These are phyloP conservation scores for Cytospora piceae DNA, from an alignment of 2,329 filamentous ascomycete genomes.

Conservation along the genomic window DNA sequence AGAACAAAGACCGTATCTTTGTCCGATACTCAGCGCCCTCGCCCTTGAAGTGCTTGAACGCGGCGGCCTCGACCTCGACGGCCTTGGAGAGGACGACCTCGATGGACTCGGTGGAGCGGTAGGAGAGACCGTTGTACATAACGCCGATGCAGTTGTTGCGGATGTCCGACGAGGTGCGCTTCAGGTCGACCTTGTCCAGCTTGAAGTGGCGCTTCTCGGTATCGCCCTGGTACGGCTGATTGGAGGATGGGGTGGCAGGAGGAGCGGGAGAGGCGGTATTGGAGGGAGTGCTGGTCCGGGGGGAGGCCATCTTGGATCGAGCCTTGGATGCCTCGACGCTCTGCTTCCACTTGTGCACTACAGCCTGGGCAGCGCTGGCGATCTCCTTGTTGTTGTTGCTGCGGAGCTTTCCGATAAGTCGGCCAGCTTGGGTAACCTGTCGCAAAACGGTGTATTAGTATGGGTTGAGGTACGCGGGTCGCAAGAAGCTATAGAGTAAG, in stretches of 20 bases:
- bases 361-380: conserved; percentile 73
- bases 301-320: conserved; percentile 46
- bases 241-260: conserved; percentile 37
- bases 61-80: conserved; percentile 82
- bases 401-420: conserved; percentile 81
- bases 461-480: neutral
- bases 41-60: conserved; percentile 69
- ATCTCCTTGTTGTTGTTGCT: conserved; percentile 81
- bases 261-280: conserved; percentile 58
- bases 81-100: conserved; percentile 73
- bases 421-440: conserved; percentile 84
- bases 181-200: conserved; percentile 77
- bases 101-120: conserved; percentile 70
- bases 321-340: conserved; percentile 69
- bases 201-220: conserved; percentile 82
- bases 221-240: conserved; percentile 61
- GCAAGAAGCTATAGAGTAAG: neutral
- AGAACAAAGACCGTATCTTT: conserved; percentile 90
- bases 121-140: conserved; percentile 87
- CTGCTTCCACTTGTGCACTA: conserved; percentile 87
- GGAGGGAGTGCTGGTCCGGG: conserved; percentile 50
- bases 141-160: conserved; percentile 88
- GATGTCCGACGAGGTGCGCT: conserved; percentile 71
- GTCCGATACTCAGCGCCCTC: conserved; percentile 77
- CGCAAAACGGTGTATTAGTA: conserved; percentile 12